Base-by-base conservation (phyloP, 257 asterid species). In the Solanum pennellii region DNA sequence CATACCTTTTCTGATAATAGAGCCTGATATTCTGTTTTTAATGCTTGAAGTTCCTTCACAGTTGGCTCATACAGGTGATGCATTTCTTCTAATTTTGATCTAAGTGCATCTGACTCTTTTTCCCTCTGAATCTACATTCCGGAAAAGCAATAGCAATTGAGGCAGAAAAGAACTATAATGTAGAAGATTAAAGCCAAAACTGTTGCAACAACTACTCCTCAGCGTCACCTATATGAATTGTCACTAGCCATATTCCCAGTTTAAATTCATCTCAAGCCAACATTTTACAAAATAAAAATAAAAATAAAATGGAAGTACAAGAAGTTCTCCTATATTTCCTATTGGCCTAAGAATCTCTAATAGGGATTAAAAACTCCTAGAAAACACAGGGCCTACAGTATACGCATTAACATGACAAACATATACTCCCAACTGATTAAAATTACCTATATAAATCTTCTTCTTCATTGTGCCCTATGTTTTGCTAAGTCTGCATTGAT, bases 1-100 rank as follows among this genome's bases (percentile, higher is more conserved):
- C 60, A 88, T 93, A 95, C 98, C 98, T 95, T 96, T 88, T 95
- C 97, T 80, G 91, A 85, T 86, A 89, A 92, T 31, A 95, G 91
- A 89, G 90, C 86, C 89, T 90, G 91, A 66, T 92, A 91, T 60
- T 94, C 94, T 75, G 89, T 80, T 89, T 91, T 91, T 88, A 93
- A 69, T 52, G 90, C 74, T 83, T 89, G 93, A 84, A 93, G 94
- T 87, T 95, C 94, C 84, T 89, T 72, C 56, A 86, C 86, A 85
- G 94, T 90, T 82, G 92, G 87, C 88, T 90, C 97, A 41, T 94
- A 93, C 89, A 93, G 89, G 91, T 92, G 93, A 86, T 88, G 92
- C 91, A 89, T 90, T 87, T 92, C 96, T 69, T 93, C 92, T 91
- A 95, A 89, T 86, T 88, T 91, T 76, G 60, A 90, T 80, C 73